Conservation (phyloP, 1,139 yeast species). For the Geotrichum aggregatum region DNA sequence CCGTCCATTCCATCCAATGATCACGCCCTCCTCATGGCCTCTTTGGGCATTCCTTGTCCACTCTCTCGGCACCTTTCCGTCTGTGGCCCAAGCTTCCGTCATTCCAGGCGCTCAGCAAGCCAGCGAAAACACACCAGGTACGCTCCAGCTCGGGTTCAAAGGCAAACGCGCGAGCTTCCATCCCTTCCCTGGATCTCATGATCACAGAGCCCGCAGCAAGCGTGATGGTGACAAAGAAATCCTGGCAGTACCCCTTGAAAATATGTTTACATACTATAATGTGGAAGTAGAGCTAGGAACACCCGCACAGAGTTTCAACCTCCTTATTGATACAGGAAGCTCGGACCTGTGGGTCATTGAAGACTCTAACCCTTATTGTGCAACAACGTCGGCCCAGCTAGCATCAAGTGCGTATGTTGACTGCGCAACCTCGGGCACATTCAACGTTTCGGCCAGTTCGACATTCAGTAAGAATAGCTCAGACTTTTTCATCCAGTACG, state of each 20-base stretch:
- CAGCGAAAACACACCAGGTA: too few relatives aligned
- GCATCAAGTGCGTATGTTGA: slow-evolving; percentile 35
- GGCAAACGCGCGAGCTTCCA: neutral
- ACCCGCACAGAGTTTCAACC: slow-evolving; percentile 48
- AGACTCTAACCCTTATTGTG: slow-evolving; percentile 37
- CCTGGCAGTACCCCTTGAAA: slow-evolving; percentile 23
- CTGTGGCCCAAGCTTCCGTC: too few relatives aligned
- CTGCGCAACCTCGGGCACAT: slow-evolving; percentile 20
- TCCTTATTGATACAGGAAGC: slow-evolving; percentile 64
- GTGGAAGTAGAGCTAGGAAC: slow-evolving; percentile 52
- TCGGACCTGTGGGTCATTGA: slow-evolving; percentile 60
- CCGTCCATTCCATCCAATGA: too few relatives aligned
- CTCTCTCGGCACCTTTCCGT: too few relatives aligned
- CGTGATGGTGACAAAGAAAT: neutral
- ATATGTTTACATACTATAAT: slow-evolving; percentile 40
- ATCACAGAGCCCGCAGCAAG: neutral
- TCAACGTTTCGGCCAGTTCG: slow-evolving; percentile 11
- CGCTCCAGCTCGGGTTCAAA: slow-evolving; percentile 7
- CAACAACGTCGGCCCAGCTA: slow-evolving; percentile 14
- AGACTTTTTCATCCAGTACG: slow-evolving; percentile 32
- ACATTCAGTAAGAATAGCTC: slow-evolving; percentile 19
- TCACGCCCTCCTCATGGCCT: too few relatives aligned
- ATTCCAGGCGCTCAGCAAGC: too few relatives aligned
- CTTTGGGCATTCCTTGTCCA: too few relatives aligned
- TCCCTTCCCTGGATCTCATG: slow-evolving; percentile 14